Evolutionary conservation across 2,329 filamentous ascomycete species (phyloP), one percentile per base, ranked within the genome.

Genomic region (Aspergillus aculeatus): DNA sequence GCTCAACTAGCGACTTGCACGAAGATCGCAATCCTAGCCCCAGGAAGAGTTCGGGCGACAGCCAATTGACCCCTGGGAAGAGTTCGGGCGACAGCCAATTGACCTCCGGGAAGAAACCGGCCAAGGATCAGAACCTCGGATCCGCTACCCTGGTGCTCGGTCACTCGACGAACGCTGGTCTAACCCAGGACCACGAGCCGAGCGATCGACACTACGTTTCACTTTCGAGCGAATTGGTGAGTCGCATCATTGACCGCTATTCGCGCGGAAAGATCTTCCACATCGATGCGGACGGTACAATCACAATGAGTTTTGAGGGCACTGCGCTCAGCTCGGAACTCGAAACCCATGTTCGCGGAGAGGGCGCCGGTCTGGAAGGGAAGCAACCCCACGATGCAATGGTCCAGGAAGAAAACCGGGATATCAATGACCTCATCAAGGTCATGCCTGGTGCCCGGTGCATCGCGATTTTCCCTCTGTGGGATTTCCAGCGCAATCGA

Each of bases 381-480:
- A 44, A 44, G 38, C 6, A 12, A 16, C 38, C 38, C 16, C 38
- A 44, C 38, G 38, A 44, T 44, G 16, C 38, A 5, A 44, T 44
- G 38, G 19, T 61, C 31, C 61, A 65, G 12, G 38, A 44, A 44
- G 38, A 44, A 19, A 44, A 44, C 16, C 38, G 38, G 38, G 38
- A 44, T 10, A 64, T 67, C 24, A 59, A 57, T 10, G 52, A 65
- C 10, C 57, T 67, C 14, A 57, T 54, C 21, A 55, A 56, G 16
- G 38, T 62, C 12, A 32, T 62, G 2, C 65, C 66, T 0, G 50
- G 54, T 10, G 65, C 66, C 12, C 58, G 64, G 53, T 67, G 66
- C 47, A 66, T 72, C 41, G 53, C 65, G 11, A 68, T 71, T 26
- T 65, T 65, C 7, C 71, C 71, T 1, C 49, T 72, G 7, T 73